Evolutionary conservation across 2,329 filamentous ascomycete genomes (phyloP).

Genomic region (Ramichloridium luteum): DNA sequence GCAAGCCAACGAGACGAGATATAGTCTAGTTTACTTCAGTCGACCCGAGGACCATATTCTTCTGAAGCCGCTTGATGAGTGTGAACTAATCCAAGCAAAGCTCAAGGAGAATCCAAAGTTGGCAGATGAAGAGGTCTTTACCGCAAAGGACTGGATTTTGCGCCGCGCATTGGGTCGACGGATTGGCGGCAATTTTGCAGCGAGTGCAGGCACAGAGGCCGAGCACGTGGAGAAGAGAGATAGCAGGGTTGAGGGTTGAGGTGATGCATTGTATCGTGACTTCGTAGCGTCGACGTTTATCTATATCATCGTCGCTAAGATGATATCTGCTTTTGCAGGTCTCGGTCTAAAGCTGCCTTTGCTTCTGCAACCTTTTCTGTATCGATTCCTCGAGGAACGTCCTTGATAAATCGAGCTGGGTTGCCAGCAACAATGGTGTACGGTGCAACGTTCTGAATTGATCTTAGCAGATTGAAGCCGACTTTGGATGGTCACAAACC

Average conservation of each 20-base stretch:
- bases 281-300: too few relatives aligned
- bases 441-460: constrained; percentile 44
- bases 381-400: constrained; percentile 19
- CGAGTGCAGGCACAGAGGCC: constrained; percentile 10
- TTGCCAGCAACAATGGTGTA: constrained; percentile 55
- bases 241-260: too few relatives aligned
- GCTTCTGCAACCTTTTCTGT: constrained; percentile 20
- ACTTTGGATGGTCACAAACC: constrained; percentile 22
- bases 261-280: too few relatives aligned
- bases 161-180: constrained; percentile 26
- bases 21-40: constrained; percentile 44
- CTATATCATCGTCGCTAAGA: too few relatives aligned
- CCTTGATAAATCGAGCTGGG: constrained; percentile 46
- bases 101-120: constrained; percentile 12
- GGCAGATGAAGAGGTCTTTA: constrained; percentile 16
- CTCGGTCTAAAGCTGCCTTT: constrained; percentile 15
- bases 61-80: constrained; percentile 27
- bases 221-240: too few relatives aligned
- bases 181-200: constrained; percentile 10
- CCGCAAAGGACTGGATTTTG: constrained; percentile 28
- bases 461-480: constrained; percentile 4
- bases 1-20: constrained; percentile 34
- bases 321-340: constrained; percentile 31
- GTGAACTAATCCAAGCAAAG: constrained; percentile 19
- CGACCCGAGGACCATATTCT: constrained; percentile 39